Conservation (phyloP, 305 asterid species). For the Solanum chacoense region DNA sequence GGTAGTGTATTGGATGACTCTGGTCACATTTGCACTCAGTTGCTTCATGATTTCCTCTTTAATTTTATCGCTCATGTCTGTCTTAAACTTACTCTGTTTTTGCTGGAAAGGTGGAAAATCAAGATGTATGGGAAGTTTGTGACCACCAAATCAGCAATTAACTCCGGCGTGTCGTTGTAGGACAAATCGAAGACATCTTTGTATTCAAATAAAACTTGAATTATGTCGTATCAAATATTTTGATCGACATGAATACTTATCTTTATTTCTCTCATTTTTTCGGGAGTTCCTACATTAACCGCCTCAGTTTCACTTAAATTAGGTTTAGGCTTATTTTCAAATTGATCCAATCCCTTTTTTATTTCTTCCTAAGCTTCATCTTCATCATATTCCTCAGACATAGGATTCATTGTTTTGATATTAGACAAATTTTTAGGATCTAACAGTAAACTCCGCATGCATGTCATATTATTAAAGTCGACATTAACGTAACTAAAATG, state of each 20-base stretch:
- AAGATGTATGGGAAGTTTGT: too few relatives aligned
- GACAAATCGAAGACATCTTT: too few relatives aligned
- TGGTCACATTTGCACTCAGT: too few relatives aligned
- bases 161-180: too few relatives aligned
- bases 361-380: neutral
- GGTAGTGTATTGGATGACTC: too few relatives aligned
- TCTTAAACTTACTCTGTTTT: too few relatives aligned
- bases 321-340: neutral
- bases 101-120: too few relatives aligned
- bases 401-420: neutral
- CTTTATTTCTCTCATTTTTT: neutral
- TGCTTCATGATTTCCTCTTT: too few relatives aligned
- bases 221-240: neutral
- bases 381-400: neutral
- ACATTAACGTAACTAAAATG: neutral
- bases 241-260: neutral
- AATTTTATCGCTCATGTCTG: too few relatives aligned
- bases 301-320: neutral
- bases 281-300: neutral
- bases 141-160: too few relatives aligned
- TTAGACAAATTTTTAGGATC: neutral
- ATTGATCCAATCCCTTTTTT: neutral
- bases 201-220: too few relatives aligned
- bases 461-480: neutral
- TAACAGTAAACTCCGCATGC: neutral